These are phyloP conservation scores for Ustilago xerochloae DNA, from an alignment of 1,284 basidiomycete species.

Conservation along the genomic window DNA sequence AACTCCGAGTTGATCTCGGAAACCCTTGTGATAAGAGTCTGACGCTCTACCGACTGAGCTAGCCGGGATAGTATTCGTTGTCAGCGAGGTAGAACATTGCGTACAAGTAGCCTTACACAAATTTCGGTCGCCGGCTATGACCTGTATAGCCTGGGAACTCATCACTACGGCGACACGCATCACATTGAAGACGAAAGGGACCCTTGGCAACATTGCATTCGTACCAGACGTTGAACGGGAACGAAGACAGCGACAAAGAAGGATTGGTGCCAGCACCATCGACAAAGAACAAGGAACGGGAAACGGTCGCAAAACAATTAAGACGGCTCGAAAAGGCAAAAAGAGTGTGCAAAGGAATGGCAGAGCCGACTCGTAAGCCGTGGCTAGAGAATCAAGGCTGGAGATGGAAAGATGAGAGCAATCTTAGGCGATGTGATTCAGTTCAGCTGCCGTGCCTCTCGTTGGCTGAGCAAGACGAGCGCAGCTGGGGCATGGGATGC, in stretches of 20 bases:
- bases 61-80: slow-evolving; percentile 60
- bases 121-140: too few relatives aligned
- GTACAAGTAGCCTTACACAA: too few relatives aligned
- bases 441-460: slow-evolving; percentile 29
- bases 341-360: background rate
- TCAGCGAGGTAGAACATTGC: too few relatives aligned
- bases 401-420: background rate
- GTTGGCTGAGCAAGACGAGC: slow-evolving; percentile 42
- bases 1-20: slow-evolving; percentile 35
- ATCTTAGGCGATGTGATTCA: background rate
- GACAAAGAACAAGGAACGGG: background rate
- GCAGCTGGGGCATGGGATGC: slow-evolving; percentile 18
- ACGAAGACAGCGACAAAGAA: background rate
- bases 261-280: background rate
- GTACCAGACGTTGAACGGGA: slow-evolving; percentile 1
- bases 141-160: too few relatives aligned
- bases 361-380: background rate
- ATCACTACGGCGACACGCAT: too few relatives aligned
- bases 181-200: background rate
- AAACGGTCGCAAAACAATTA: background rate
- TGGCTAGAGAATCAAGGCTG: background rate
- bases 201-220: background rate
- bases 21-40: slow-evolving; percentile 65
- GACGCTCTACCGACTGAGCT: slow-evolving; percentile 69
- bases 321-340: background rate